Base-by-base conservation (phyloP, 1,284 basidiomycete genomes). In the Ceratobasidium sp. region DNA sequence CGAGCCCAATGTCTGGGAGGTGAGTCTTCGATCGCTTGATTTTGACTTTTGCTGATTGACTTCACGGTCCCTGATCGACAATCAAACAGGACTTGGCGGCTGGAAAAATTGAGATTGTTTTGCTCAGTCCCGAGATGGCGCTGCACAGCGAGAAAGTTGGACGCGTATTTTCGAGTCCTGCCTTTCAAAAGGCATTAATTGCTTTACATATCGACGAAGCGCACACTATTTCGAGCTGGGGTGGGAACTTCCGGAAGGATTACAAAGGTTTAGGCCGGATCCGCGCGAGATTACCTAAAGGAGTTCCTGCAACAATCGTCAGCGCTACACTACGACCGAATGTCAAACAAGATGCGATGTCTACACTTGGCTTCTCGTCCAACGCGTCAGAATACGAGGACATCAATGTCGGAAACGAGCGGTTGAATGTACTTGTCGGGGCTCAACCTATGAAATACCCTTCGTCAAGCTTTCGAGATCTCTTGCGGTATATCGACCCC, bases 111-210 rank as follows among this genome's bases (percentile, higher is more conserved):
- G n/a, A 67, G 23, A 67, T 67, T 49, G 64, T 67, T 39, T n/a
- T 67, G 26, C 64, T 67, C 23, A 46, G 64, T 42, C 64, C 64
- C 64, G 42, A 46, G 23, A 67, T 67, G 64, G 64, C 64, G 5
- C 64, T 67, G 4, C 64, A 67, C 20, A 67, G 64, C 42, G 20
- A 67, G 26, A 23, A 67, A 9, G 23, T 46, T 6, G 15, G 23
- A 18, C 44, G 15, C 15, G 64, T 67, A 51, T 67, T 67, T 18
- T 10, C 18, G 5, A 67, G 64, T n/a, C 15, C 18, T 20, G 40
- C 33, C 20, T 67, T 67, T 18, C 64, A 28, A 44, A 51, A 67
- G 18, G 64, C 64, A 5, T 46, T 67, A n/a, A 46, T 67, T 13
- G 40, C 42, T 2, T 46, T 67, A 42, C 40, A 51, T 18, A n/a